These are phyloP conservation scores for Podospora anserina DNA, from an alignment of 495 filamentous ascomycete species.

Conservation along the genomic window DNA sequence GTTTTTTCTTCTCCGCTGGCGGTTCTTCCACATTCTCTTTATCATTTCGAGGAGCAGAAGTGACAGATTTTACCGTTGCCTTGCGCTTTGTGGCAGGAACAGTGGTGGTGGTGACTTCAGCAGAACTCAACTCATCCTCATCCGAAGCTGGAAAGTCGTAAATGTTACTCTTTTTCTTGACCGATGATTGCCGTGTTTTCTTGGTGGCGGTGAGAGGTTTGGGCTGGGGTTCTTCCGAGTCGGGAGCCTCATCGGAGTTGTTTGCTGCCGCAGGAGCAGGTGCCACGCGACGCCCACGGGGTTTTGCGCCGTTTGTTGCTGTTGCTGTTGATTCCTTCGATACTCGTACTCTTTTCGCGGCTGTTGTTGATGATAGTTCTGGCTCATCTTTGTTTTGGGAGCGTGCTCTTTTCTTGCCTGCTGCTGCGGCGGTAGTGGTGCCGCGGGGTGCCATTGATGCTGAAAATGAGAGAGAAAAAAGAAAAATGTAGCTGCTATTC, in stretches of 20 bases:
- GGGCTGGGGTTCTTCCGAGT: constrained; percentile 22
- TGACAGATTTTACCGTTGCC: constrained; percentile 5
- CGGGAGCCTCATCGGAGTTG: constrained; percentile 25
- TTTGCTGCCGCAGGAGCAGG: background rate
- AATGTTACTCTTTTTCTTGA: constrained; percentile 20
- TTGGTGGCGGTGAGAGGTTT: constrained; percentile 11
- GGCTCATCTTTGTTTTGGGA: constrained; percentile 21
- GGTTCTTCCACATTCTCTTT: constrained; percentile 1
- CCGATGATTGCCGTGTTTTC: constrained; percentile 2
- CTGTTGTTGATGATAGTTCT: constrained; percentile 12
- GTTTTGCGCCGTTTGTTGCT: constrained; percentile 26
- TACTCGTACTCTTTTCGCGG: constrained; percentile 34
- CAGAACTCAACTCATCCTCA: constrained; percentile 33
- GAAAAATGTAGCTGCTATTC: background rate
- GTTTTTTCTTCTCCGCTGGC: constrained; percentile 21
- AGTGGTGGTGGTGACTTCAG: background rate
- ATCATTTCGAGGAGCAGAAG: background rate
- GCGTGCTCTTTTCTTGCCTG: constrained; percentile 22
- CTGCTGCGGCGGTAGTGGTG: constrained; percentile 5
- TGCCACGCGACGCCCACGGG: constrained; percentile 1
- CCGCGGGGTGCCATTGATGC: constrained; percentile 7
- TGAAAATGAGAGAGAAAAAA: background rate
- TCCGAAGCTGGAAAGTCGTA: constrained; percentile 45
- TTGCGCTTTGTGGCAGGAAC: background rate
- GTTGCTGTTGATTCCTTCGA: constrained; percentile 22